Conservation (phyloP, 192 early-diverging fungal genomes). For the Coemansia sp. region DNA sequence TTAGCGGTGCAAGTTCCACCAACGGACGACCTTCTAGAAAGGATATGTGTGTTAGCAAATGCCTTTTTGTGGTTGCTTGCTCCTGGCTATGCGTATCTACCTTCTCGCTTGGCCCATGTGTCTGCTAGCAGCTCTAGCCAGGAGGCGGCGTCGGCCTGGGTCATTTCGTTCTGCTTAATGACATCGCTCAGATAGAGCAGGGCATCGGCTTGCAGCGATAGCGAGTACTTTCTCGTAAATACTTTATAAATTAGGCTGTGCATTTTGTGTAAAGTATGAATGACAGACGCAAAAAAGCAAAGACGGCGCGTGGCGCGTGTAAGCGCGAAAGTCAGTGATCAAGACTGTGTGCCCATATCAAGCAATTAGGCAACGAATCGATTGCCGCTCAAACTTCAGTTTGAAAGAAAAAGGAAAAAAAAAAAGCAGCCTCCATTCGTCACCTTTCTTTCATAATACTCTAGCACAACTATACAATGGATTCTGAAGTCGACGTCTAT, state of each 20-base stretch:
- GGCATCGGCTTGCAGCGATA: slow-evolving; percentile 75
- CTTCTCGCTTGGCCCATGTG: slow-evolving; percentile 71
- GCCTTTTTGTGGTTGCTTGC: not conserved
- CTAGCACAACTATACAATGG: slow-evolving; percentile 6
- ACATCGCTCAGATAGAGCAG: slow-evolving; percentile 60
- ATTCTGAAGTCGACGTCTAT: slow-evolving; percentile 57
- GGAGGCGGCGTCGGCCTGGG: slow-evolving; percentile 54
- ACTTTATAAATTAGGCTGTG: slow-evolving; percentile 63
- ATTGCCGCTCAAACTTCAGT: too few relatives aligned
- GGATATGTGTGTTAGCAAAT: not conserved
- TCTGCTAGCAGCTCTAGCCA: slow-evolving; percentile 69
- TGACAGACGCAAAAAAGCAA: not conserved
- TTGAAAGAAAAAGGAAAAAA: too few relatives aligned
- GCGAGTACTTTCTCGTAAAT: slow-evolving; percentile 77
- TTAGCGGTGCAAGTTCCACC: slow-evolving; percentile 45
- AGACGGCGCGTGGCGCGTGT: not conserved
- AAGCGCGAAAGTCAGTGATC: not conserved
- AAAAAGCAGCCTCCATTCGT: not conserved
- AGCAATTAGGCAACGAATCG: not conserved
- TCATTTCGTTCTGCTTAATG: slow-evolving; percentile 49
- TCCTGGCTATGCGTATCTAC: slow-evolving; percentile 32
- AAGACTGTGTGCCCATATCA: not conserved
- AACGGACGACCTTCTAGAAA: slow-evolving; percentile 30
- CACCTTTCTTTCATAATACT: not conserved
- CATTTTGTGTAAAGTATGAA: slow-evolving; percentile 9